Conservation (phyloP, 2,329 filamentous ascomycete species). For the Xylariaceae sp. region DNA sequence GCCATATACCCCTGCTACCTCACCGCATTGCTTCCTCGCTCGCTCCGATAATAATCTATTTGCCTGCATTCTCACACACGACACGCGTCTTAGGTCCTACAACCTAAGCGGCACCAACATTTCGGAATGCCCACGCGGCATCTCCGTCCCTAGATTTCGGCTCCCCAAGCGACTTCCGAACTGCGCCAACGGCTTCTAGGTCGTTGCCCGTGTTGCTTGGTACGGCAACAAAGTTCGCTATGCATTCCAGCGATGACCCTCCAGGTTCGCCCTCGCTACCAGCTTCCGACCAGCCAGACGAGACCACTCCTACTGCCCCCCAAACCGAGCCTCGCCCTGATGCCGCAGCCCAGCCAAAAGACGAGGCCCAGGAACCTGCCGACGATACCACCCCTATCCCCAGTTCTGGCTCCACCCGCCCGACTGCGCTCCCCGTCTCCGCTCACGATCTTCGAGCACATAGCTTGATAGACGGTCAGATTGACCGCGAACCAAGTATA, state of each 20-base stretch:
- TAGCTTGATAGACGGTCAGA: constrained; percentile 1
- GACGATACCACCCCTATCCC: constrained; percentile 7
- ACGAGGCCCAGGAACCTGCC: background rate
- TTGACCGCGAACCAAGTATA: constrained; percentile 11
- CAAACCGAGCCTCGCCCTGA: background rate
- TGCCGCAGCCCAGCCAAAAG: no score
- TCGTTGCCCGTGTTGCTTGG: constrained; percentile 3
- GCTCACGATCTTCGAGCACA: constrained; percentile 1
- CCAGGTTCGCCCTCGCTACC: background rate
- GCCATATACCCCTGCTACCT: no score
- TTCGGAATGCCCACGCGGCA: no score
- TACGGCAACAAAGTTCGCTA: background rate
- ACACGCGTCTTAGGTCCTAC: no score
- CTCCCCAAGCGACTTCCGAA: no score
- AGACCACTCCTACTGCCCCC: background rate
- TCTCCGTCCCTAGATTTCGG: no score
- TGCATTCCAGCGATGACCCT: background rate
- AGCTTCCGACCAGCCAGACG: background rate
- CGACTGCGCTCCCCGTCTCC: constrained; percentile 3
- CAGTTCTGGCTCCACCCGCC: constrained; percentile 1
- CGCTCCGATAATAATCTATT: no score
- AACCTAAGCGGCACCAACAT: no score
- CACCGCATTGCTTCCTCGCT: no score
- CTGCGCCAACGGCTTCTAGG: constrained; percentile 22
- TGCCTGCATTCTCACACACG: no score